These are phyloP conservation scores for Xylariaceae sp. DNA, from an alignment of 2,329 filamentous ascomycete genomes.

Conservation along the genomic window DNA sequence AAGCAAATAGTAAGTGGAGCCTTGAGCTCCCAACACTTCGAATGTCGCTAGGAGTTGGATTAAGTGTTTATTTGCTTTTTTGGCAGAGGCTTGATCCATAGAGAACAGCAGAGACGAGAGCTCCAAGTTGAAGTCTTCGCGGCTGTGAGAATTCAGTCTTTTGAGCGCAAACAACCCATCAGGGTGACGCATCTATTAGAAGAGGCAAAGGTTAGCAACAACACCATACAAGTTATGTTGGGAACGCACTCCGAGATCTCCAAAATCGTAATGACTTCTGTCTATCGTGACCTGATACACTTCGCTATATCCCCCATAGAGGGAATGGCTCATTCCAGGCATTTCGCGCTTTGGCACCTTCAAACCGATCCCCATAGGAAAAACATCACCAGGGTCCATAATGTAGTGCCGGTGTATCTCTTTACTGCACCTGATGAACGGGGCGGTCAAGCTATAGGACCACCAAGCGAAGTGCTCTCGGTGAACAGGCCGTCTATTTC, in stretches of 20 bases:
- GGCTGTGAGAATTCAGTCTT: constrained; percentile 12
- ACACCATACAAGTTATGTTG: not conserved
- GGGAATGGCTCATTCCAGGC: not conserved
- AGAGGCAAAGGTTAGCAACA: constrained; percentile 1
- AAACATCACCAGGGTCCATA: constrained; percentile 10
- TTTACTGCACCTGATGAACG: constrained; percentile 1
- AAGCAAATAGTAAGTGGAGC: constrained; percentile 20
- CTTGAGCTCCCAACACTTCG: constrained; percentile 3
- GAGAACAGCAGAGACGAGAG: constrained; percentile 21
- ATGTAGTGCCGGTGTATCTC: constrained; percentile 16
- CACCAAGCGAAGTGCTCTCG: constrained; percentile 4
- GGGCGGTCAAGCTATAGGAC: constrained; percentile 16
- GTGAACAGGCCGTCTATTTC: not conserved
- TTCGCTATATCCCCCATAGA: constrained; percentile 16
- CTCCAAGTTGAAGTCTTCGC: constrained; percentile 18
- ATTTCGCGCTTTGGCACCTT: constrained; percentile 3
- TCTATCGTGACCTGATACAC: constrained; percentile 19
- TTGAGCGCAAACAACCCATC: constrained; percentile 18
- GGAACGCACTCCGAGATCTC: constrained; percentile 10
- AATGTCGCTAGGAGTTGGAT: constrained; percentile 22
- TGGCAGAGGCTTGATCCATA: constrained; percentile 4
- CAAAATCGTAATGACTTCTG: constrained; percentile 16
- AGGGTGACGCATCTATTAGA: constrained; percentile 14
- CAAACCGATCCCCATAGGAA: constrained; percentile 9
- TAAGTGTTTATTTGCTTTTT: constrained; percentile 4